Conservation (phyloP, 306 rosid species). For the Urtica urens region DNA sequence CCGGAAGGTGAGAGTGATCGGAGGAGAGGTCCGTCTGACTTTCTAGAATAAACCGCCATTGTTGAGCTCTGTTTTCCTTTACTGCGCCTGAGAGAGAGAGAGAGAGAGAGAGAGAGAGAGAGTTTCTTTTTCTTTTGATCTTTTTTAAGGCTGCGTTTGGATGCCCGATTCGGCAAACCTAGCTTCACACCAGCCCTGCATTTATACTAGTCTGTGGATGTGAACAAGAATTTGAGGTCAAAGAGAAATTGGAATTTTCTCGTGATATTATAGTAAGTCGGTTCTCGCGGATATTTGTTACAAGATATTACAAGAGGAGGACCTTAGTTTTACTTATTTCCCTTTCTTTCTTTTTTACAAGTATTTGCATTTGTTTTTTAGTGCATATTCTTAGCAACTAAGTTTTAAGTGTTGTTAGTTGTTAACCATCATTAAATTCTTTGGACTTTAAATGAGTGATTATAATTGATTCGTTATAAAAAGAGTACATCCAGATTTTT, state of each 20-base stretch:
- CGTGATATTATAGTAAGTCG: slow-evolving; percentile 15
- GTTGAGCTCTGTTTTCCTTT: background rate
- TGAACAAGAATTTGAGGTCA: background rate
- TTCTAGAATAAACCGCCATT: slow-evolving; percentile 71
- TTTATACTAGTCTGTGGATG: slow-evolving; percentile 35
- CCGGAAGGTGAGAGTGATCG: slow-evolving; percentile 54
- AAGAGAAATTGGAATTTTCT: background rate
- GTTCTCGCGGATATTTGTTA: slow-evolving; percentile 11
- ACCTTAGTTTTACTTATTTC: slow-evolving; percentile 10
- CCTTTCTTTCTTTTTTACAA: background rate
- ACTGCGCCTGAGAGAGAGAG: slow-evolving; percentile 5
- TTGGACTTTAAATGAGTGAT: background rate
- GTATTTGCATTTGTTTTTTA: background rate
- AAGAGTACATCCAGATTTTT: background rate
- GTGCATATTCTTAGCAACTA: background rate
- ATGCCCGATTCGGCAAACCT: slow-evolving; percentile 70
- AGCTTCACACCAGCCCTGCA: slow-evolving; percentile 51
- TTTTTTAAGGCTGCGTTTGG: slow-evolving; percentile 28
- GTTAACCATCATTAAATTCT: background rate
- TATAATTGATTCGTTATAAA: background rate
- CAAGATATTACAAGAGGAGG: slow-evolving; percentile 1
- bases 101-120: background rate
- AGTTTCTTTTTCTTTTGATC: background rate
- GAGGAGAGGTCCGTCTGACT: slow-evolving; percentile 30
- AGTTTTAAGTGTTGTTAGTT: background rate